These are phyloP conservation scores for Aspergillus niger DNA, from an alignment of 2,329 filamentous ascomycete species.

Conservation along the genomic window DNA sequence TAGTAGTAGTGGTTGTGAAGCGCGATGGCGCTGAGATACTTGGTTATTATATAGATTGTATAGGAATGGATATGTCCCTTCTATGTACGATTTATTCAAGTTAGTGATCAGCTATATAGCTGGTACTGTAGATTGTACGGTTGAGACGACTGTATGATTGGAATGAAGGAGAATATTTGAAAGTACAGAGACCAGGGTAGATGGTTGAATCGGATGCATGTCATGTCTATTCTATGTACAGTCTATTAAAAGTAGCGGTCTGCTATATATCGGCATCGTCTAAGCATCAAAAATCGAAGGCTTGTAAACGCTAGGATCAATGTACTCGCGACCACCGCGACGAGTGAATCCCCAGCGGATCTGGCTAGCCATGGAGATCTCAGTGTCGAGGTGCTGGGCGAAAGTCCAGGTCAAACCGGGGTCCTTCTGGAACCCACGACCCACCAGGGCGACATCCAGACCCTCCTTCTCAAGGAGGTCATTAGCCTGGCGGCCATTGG, in stretches of 20 bases:
- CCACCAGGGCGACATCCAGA: constrained; percentile 72
- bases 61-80: no score
- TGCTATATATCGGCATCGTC: background rate
- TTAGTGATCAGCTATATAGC: no score
- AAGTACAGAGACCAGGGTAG: no score
- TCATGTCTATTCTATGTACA: constrained; percentile 1
- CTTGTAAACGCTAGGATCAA: constrained; percentile 25
- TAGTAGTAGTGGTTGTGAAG: no score
- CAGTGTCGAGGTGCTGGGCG: constrained; percentile 70
- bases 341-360: constrained; percentile 59
- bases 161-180: background rate
- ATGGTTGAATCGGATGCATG: no score
- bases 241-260: background rate
- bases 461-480: constrained; percentile 54
- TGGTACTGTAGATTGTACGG: no score
- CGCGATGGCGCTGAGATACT: background rate
- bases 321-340: constrained; percentile 23
- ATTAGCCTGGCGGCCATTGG: constrained; percentile 68
- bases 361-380: constrained; percentile 73
- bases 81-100: no score
- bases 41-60: background rate
- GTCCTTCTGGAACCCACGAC: constrained; percentile 77
- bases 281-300: constrained; percentile 21
- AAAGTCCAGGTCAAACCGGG: constrained; percentile 74
- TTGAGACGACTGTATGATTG: no score